phyloP scores from a whole-genome alignment of 768 basidiomycete genomes.

The Leccinum incarnatum region DNA sequence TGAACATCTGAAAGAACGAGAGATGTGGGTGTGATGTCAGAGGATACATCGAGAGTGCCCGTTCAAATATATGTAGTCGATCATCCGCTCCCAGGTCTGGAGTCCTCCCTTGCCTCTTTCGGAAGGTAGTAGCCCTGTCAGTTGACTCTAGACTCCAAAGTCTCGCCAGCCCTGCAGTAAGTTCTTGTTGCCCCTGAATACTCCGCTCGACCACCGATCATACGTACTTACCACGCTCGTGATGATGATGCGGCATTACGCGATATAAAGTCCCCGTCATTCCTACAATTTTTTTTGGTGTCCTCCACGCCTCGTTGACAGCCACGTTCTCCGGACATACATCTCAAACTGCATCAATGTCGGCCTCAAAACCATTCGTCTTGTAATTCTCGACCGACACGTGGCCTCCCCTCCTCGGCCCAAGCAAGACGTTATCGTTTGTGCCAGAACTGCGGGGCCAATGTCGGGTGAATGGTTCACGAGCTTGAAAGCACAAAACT shows the following conservation, averaged over 20 bases:
- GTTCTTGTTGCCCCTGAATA: conserved; percentile 5
- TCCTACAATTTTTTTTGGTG: conserved; percentile 8
- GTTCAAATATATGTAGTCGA: conserved; percentile 27
- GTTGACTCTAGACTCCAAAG: conserved; percentile 19
- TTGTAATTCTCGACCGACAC: background rate
- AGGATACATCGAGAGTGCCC: conserved; percentile 9
- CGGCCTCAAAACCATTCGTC: background rate
- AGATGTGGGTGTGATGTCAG: conserved; percentile 9
- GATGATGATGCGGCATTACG: background rate
- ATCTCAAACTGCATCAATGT: background rate
- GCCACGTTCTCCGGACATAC: conserved; percentile 3
- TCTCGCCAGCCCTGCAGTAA: background rate
- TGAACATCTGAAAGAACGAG: conserved; percentile 1
- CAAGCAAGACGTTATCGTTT: background rate
- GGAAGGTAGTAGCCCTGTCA: conserved; percentile 15
- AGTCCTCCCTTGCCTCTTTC: conserved; percentile 24
- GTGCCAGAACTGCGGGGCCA: background rate
- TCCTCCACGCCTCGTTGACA: conserved; percentile 13
- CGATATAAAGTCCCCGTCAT: background rate
- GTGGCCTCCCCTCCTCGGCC: background rate
- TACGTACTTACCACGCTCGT: background rate
- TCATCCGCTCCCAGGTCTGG: conserved; percentile 17
- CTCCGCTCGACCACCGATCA: background rate
- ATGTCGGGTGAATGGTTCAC: background rate
- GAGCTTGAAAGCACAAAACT: background rate